phyloP scores from a whole-genome alignment of 768 basidiomycete species.

The Lactarius vividus region DNA sequence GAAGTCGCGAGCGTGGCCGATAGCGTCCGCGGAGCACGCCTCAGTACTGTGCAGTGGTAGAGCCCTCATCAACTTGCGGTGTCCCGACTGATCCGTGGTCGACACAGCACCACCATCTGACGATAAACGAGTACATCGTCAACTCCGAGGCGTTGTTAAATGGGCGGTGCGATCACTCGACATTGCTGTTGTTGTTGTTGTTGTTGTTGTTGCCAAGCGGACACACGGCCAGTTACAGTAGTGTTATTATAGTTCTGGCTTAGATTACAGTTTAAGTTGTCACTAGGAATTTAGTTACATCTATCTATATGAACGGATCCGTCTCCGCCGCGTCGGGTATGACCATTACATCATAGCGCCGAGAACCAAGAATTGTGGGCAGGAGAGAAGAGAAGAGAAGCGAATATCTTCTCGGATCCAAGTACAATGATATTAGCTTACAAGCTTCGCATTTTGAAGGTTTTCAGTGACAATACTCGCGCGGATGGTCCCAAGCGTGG shows the following conservation, averaged over 20 bases:
- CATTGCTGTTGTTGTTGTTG: neutral
- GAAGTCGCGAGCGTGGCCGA: no score
- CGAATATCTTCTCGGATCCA: neutral
- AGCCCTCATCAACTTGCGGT: neutral
- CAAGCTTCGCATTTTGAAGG: conserved; percentile 1
- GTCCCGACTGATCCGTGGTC: neutral
- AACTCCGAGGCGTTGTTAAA: neutral
- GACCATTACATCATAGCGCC: neutral
- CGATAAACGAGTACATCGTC: neutral
- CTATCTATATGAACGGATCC: neutral
- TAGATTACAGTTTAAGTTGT: neutral
- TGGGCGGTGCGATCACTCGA: neutral
- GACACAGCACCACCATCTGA: neutral
- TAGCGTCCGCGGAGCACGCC: neutral
- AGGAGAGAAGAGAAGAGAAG: neutral
- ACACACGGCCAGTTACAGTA: neutral
- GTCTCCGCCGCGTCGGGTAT: neutral
- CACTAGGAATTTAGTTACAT: neutral
- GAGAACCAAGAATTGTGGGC: neutral
- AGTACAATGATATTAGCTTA: neutral
- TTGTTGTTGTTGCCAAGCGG: neutral
- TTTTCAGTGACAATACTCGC: conserved; percentile 7
- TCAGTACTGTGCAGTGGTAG: neutral
- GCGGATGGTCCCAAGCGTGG: conserved; percentile 4
- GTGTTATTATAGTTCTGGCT: neutral